These are phyloP conservation scores for Neofusicoccum ribis DNA, from an alignment of 2,329 filamentous ascomycete genomes.

Conservation along the genomic window DNA sequence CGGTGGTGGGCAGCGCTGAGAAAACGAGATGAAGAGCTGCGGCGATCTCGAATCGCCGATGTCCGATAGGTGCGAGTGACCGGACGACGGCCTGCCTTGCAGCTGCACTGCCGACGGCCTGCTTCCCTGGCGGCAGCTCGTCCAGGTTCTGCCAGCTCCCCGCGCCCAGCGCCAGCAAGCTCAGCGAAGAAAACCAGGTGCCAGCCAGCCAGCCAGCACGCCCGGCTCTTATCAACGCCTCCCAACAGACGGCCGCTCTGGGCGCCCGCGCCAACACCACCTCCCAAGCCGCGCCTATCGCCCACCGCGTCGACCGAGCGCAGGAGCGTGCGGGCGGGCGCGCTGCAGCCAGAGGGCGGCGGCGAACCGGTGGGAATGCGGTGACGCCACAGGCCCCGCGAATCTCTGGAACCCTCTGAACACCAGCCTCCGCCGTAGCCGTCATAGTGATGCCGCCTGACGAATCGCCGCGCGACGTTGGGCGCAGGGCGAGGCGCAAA, in stretches of 20 bases:
- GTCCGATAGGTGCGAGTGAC: neutral
- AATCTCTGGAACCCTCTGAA: neutral
- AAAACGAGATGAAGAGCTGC: conserved; percentile 16
- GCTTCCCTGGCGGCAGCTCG: neutral
- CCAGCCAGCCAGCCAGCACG: neutral
- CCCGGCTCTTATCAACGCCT: neutral
- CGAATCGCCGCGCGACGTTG: too few relatives aligned
- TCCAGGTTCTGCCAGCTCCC: neutral
- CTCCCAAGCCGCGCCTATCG: neutral
- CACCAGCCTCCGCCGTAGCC: too few relatives aligned
- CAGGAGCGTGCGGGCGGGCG: neutral
- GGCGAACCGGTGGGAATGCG: neutral
- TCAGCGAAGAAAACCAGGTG: neutral
- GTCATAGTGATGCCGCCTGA: too few relatives aligned
- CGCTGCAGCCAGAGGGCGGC: neutral
- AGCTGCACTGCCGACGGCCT: neutral
- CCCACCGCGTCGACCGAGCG: neutral
- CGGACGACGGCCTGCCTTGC: neutral
- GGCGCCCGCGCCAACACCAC: neutral
- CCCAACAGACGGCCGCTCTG: neutral
- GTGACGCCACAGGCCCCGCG: conserved; percentile 1
- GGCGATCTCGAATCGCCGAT: conserved; percentile 16
- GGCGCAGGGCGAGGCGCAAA: too few relatives aligned
- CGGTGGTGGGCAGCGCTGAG: neutral
- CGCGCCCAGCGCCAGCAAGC: neutral